phyloP scores from a whole-genome alignment of 208 protist species.

The Trypanosoma theileri region DNA sequence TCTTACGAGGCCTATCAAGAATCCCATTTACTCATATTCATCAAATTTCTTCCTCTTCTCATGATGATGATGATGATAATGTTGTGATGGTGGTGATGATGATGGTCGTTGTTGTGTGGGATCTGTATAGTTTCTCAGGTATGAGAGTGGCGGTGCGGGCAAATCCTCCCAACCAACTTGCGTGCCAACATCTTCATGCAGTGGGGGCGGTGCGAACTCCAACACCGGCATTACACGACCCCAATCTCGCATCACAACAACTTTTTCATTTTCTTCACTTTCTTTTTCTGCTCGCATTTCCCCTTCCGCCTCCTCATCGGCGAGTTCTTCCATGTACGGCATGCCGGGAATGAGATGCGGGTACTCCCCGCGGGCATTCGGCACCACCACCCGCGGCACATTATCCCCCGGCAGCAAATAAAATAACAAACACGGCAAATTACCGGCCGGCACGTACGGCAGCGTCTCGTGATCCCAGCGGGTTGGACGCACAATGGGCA shows the following conservation, averaged over 20 bases:
- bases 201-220: slow-evolving; percentile 58
- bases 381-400: slow-evolving; percentile 60
- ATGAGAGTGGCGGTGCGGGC: slow-evolving; percentile 20
- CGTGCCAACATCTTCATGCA: slow-evolving; percentile 21
- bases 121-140: slow-evolving; percentile 27
- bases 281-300: not conserved
- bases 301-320: slow-evolving; percentile 1
- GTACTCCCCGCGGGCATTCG: slow-evolving; percentile 80
- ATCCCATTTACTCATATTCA: too few relatives aligned
- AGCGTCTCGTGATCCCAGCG: slow-evolving; percentile 70
- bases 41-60: too few relatives aligned
- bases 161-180: slow-evolving; percentile 43
- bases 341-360: slow-evolving; percentile 61
- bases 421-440: slow-evolving; percentile 64
- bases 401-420: slow-evolving; percentile 75
- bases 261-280: not conserved
- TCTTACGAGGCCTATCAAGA: too few relatives aligned
- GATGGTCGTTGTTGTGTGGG: not conserved
- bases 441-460: slow-evolving; percentile 48
- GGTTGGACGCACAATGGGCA: slow-evolving; percentile 31
- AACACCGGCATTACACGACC: slow-evolving; percentile 31
- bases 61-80: too few relatives aligned
- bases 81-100: too few relatives aligned
- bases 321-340: slow-evolving; percentile 69
- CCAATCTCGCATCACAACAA: too few relatives aligned